Conservation (phyloP, 371 early-diverging fungal species). For the Rhizomucor miehei region DNA sequence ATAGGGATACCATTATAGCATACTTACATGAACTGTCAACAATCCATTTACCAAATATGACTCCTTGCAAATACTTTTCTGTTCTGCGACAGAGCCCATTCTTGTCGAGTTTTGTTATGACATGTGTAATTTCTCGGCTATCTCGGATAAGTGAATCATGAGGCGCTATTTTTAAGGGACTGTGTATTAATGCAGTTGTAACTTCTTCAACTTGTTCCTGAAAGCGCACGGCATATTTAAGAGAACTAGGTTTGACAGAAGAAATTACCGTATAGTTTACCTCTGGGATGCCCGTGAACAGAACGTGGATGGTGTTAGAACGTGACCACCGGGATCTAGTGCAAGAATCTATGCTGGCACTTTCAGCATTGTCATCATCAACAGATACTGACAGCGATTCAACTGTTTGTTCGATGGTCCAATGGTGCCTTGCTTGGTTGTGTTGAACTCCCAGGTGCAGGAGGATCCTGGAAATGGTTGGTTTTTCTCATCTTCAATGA, state of each 20-base stretch:
- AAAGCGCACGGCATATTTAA: neutral
- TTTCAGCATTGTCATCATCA: neutral
- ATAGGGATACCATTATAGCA: neutral
- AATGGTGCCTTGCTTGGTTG: neutral
- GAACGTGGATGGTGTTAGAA: neutral
- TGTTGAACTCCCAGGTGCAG: neutral
- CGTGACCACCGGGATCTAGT: neutral
- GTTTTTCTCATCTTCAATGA: too few species aligned
- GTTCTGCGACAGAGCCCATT: constrained; percentile 25
- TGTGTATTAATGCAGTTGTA: neutral
- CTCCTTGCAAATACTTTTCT: constrained; percentile 34
- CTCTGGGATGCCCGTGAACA: constrained; percentile 9
- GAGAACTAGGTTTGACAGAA: neutral
- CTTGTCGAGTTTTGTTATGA: constrained; percentile 31
- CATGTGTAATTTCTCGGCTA: constrained; percentile 28
- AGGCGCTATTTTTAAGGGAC: neutral
- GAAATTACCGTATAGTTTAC: neutral
- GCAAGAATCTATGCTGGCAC: neutral
- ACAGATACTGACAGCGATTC: neutral
- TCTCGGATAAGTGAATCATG: constrained; percentile 8
- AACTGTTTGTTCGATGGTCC: neutral
- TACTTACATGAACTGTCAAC: constrained; percentile 31
- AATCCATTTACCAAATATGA: constrained; percentile 40
- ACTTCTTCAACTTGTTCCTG: neutral
- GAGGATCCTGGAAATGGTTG: neutral